Evolutionary conservation across 1,139 yeast genomes (phyloP).

Genomic region (Debaryomycetaceae sp.): DNA sequence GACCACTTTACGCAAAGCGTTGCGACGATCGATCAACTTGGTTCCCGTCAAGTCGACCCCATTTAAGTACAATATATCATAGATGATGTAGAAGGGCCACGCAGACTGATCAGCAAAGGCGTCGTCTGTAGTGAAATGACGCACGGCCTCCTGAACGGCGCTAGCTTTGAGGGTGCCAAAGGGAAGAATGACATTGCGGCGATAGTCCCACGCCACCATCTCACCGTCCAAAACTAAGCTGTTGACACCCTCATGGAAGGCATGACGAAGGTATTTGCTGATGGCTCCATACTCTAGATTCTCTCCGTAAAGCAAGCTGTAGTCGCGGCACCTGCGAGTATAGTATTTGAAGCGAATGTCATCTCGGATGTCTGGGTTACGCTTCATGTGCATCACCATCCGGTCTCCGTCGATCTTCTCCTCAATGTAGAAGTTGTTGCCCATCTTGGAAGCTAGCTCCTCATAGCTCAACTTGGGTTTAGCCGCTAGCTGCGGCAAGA

Average conservation of each 20-base stretch:
- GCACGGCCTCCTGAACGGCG: conserved; percentile 52
- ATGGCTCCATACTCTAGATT: conserved; percentile 54
- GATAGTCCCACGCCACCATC: conserved; percentile 82
- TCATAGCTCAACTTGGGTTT: conserved; percentile 48
- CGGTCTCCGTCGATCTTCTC: conserved; percentile 96
- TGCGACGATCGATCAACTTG: conserved; percentile 55
- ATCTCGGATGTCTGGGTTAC: conserved; percentile 7
- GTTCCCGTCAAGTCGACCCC: conserved; percentile 53
- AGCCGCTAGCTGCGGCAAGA: conserved; percentile 69
- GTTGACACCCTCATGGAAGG: conserved; percentile 37
- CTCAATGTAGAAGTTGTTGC: conserved; percentile 62
- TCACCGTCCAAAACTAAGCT: conserved; percentile 83
- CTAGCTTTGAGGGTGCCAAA: conserved; percentile 76
- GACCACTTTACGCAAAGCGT: conserved; percentile 44
- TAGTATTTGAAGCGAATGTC: conserved; percentile 45
- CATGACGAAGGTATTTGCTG: conserved; percentile 48
- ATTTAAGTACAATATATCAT: conserved; percentile 70
- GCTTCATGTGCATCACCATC: conserved; percentile 61
- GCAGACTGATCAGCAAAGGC: conserved; percentile 33
- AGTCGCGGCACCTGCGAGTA: conserved; percentile 70
- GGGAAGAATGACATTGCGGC: conserved; percentile 57
- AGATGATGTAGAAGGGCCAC: conserved; percentile 63
- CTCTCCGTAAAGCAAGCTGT: conserved; percentile 71
- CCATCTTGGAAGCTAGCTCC: conserved; percentile 41
- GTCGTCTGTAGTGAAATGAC: conserved; percentile 37